Evolutionary conservation across 176 grass and related monocot genomes (phyloP), one percentile per base, ranked within the genome.

Genomic region (Oryza longistaminata): DNA sequence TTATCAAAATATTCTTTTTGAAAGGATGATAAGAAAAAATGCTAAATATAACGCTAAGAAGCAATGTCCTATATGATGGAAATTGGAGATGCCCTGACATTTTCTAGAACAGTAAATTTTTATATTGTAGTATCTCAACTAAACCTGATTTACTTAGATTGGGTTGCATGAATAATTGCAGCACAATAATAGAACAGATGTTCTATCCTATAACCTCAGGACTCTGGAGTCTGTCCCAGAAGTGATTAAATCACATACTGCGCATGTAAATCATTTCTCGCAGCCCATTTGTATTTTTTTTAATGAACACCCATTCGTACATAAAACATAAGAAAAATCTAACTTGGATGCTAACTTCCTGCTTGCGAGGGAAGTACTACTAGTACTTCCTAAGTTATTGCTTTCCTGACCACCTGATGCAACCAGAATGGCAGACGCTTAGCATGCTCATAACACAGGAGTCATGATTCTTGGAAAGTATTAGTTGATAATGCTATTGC

Each of bases 141-240:
- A 58, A 22, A 73, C 55, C 22, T 82, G 9, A 70, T 73, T 58
- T 72, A 50, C 73, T 43, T 73, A 11, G 66, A 78, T 58, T 58
- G 53, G 1, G 6, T 25, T 31, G 45, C n/a, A 81, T 24, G 39
- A 42, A 58, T 68, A 11, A 67, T 16, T 55, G 52, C 24, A 55
- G 11, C 46, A 31, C 24, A 71, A 81, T 49, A 37, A 80, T 37
- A 81, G n/a, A 53, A 15, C 3, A 34, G 15, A 66, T 50, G 11
- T 14, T 17, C 64, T 80, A 85, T 64, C 16, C 61, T 85, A 39
- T 64, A n/a, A 35, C 64, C 46, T 25, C 13, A 7, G 31, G 48
- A 52, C 31, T 25, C 33, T 25, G 31, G 67, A 52, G 17, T 60
- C 19, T 25, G 46, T 31, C n/a, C 33, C 19, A 60, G 12, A 84